Evolutionary conservation across 2,329 filamentous ascomycete species (phyloP).

Genomic region (Hypoxylon sp.): DNA sequence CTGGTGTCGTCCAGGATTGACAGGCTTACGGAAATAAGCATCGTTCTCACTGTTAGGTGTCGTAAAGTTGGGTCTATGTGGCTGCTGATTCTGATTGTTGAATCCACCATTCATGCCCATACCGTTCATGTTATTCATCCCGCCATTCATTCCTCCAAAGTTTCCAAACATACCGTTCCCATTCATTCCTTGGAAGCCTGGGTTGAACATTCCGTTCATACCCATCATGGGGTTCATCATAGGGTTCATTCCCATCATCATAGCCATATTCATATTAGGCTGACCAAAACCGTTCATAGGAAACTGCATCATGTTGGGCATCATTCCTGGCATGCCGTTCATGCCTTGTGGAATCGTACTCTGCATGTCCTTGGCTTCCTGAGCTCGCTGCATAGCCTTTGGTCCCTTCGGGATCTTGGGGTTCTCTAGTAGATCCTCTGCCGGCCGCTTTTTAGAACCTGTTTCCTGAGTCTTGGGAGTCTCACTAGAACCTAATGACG

Average conservation of each 20-base stretch:
- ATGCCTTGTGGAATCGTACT: conserved; percentile 64
- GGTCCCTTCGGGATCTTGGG: conserved; percentile 75
- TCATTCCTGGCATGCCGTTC: conserved; percentile 59
- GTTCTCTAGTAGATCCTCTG: conserved; percentile 77
- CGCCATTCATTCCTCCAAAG: conserved; percentile 53
- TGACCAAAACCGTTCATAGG: conserved; percentile 56
- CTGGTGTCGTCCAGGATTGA: conserved; percentile 92
- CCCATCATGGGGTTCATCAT: conserved; percentile 59
- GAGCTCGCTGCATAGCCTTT: conserved; percentile 71
- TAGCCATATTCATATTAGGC: conserved; percentile 56
- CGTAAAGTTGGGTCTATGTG: conserved; percentile 56
- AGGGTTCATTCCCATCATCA: conserved; percentile 56
- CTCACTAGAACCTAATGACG: conserved; percentile 44
- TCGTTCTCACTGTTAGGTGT: conserved; percentile 80
- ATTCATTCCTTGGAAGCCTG: conserved; percentile 54
- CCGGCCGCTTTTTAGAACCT: conserved; percentile 82
- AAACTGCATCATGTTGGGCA: conserved; percentile 61
- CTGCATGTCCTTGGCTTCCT: conserved; percentile 63
- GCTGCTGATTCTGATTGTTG: conserved; percentile 52
- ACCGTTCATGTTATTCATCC: conserved; percentile 52
- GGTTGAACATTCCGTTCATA: conserved; percentile 56
- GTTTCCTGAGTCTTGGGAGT: conserved; percentile 41
- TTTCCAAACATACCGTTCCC: conserved; percentile 56
- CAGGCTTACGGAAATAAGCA: conserved; percentile 94
- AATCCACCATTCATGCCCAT: conserved; percentile 53